Evolutionary conservation across 352 stramenopile genomes (phyloP).

Genomic region (Globisporangium nodosum): DNA sequence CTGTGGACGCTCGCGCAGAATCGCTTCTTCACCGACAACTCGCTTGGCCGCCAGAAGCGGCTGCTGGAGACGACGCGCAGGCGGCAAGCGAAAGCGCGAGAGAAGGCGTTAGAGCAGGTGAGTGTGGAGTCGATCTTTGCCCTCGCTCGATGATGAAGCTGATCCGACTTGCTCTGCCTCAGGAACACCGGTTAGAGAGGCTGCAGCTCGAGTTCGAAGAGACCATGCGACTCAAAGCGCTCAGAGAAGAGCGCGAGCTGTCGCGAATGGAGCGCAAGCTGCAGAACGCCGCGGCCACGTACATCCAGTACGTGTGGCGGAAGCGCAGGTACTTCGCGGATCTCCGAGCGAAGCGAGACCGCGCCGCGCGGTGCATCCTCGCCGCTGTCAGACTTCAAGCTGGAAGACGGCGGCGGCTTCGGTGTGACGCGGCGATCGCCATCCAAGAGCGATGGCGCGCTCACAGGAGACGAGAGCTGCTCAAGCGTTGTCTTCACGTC

Average conservation of each 20-base stretch:
- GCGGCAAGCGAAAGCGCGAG: slow-evolving; percentile 37
- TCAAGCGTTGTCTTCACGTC: slow-evolving; percentile 10
- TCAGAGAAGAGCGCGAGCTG: slow-evolving; percentile 47
- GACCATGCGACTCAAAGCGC: slow-evolving; percentile 18
- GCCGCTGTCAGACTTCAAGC: slow-evolving; percentile 26
- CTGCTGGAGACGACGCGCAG: slow-evolving; percentile 56
- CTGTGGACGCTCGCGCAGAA: slow-evolving; percentile 23
- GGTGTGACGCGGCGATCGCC: slow-evolving; percentile 17
- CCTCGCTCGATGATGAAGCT: not conserved
- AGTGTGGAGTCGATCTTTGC: not conserved
- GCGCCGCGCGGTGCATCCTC: slow-evolving; percentile 30
- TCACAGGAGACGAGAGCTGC: slow-evolving; percentile 3
- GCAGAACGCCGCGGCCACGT: slow-evolving; percentile 52
- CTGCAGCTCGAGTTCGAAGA: slow-evolving; percentile 50
- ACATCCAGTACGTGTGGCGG: slow-evolving; percentile 66
- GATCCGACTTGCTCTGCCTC: not conserved
- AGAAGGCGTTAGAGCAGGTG: slow-evolving; percentile 55
- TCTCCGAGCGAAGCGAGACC: slow-evolving; percentile 8
- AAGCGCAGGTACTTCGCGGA: slow-evolving; percentile 13
- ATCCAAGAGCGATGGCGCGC: slow-evolving; percentile 36
- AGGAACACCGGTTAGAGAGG: slow-evolving; percentile 40
- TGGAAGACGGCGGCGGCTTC: slow-evolving; percentile 9
- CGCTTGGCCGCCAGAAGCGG: slow-evolving; percentile 43
- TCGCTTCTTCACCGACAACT: slow-evolving; percentile 72
- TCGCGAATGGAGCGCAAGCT: slow-evolving; percentile 56